Conservation (phyloP, 257 asterid species). For the Solanum bukasovii region DNA sequence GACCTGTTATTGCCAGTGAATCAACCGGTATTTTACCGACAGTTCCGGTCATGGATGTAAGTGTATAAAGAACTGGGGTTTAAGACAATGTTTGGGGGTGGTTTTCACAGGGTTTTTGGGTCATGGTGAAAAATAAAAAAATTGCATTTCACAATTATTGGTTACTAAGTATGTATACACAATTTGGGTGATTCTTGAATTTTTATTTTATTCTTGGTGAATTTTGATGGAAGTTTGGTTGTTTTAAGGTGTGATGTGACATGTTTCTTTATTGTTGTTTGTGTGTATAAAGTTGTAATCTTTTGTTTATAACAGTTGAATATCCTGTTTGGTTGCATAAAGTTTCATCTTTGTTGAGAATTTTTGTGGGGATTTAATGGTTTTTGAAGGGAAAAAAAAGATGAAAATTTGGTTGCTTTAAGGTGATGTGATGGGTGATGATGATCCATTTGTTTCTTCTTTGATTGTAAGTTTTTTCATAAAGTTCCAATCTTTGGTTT, state of each 20-base stretch:
- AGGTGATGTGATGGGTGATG: neutral
- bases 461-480: neutral
- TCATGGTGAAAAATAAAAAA: neutral
- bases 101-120: constrained; percentile 53
- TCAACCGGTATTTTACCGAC: constrained; percentile 19
- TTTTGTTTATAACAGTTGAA: neutral
- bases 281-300: neutral
- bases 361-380: neutral
- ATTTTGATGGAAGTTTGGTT: neutral
- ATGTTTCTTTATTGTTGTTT: neutral
- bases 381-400: neutral
- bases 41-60: constrained; percentile 35
- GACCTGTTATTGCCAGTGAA: constrained; percentile 42
- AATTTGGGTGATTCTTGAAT: neutral
- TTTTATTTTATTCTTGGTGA: neutral
- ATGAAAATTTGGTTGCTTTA: neutral
- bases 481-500: neutral
- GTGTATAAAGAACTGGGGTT: constrained; percentile 61
- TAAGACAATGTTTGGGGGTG: constrained; percentile 29
- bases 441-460: neutral
- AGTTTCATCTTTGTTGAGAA: neutral
- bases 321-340: neutral
- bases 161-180: neutral
- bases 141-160: neutral
- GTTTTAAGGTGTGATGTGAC: neutral